Conservation (phyloP, 1,284 basidiomycete species). For the Pterulicium gracile region DNA sequence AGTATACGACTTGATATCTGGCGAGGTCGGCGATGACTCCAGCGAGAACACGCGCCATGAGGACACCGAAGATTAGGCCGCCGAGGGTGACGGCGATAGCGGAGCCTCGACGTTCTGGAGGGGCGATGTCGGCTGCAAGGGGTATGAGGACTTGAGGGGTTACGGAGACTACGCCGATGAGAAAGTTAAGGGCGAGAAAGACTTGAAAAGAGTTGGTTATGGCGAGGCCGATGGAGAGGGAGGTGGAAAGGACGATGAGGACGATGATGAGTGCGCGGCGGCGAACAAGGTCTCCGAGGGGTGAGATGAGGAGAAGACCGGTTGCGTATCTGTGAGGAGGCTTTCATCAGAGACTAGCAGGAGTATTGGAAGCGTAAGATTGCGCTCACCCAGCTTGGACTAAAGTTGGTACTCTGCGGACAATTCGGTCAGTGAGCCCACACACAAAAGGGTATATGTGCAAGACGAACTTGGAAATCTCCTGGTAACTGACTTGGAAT, state of each 20-base stretch:
- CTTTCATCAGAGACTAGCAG: background rate
- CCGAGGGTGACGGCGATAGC: constrained; percentile 58
- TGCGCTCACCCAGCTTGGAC: constrained; percentile 34
- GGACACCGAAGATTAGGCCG: constrained; percentile 60
- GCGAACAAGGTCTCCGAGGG: constrained; percentile 57
- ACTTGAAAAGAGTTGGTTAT: constrained; percentile 34
- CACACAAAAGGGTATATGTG: background rate
- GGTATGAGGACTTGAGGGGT: constrained; percentile 52
- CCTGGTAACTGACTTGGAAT: constrained; percentile 45
- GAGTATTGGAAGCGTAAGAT: background rate
- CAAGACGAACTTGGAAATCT: constrained; percentile 42
- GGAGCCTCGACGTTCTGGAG: constrained; percentile 47
- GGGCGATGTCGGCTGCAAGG: constrained; percentile 56
- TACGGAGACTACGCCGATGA: constrained; percentile 45
- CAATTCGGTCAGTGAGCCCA: background rate
- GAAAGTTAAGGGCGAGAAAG: constrained; percentile 46
- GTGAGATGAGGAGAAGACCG: constrained; percentile 52
- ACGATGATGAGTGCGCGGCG: constrained; percentile 42
- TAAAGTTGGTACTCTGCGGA: constrained; percentile 33
- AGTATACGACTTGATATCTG: constrained; percentile 57
- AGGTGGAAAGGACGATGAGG: constrained; percentile 32
- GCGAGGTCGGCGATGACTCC: constrained; percentile 55
- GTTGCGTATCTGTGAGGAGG: constrained; percentile 33
- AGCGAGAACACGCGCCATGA: constrained; percentile 57
- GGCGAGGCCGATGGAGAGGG: constrained; percentile 46